These are phyloP conservation scores for Camelina hispida DNA, from an alignment of 345 rosid genomes.

Conservation along the genomic window DNA sequence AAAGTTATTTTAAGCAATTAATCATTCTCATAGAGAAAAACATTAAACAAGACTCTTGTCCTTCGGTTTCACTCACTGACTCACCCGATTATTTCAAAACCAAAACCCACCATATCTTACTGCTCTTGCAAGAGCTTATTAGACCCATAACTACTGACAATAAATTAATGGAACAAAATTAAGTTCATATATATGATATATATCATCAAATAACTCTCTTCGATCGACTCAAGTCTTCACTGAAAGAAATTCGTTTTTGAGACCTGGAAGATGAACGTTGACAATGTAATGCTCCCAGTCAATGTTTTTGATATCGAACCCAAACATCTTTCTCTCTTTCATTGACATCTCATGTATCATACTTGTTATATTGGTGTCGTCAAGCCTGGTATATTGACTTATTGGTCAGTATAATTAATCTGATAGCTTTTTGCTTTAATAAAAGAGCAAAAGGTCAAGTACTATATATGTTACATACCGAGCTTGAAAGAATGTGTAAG, in stretches of 20 bases:
- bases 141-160: too few species aligned
- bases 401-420: neutral
- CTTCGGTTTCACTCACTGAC: too few species aligned
- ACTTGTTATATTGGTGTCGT: conserved; percentile 40
- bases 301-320: conserved; percentile 39
- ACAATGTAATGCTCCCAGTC: conserved; percentile 50
- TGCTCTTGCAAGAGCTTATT: too few species aligned
- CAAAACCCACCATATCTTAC: too few species aligned
- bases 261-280: conserved; percentile 47
- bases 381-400: conserved; percentile 38
- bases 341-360: conserved; percentile 42
- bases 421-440: neutral
- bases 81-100: too few species aligned
- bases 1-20: too few species aligned
- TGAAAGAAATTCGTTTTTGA: conserved; percentile 7
- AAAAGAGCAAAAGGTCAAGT: neutral
- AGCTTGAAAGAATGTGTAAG: conserved; percentile 31
- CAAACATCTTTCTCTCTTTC: conserved; percentile 47
- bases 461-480: conserved; percentile 24
- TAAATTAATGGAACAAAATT: too few species aligned
- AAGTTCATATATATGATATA: too few species aligned
- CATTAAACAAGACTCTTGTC: too few species aligned
- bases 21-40: too few species aligned
- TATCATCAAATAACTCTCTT: neutral
- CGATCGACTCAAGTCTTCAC: neutral